phyloP scores from a whole-genome alignment of 1,284 basidiomycete genomes.

The Pholiota adiposa region DNA sequence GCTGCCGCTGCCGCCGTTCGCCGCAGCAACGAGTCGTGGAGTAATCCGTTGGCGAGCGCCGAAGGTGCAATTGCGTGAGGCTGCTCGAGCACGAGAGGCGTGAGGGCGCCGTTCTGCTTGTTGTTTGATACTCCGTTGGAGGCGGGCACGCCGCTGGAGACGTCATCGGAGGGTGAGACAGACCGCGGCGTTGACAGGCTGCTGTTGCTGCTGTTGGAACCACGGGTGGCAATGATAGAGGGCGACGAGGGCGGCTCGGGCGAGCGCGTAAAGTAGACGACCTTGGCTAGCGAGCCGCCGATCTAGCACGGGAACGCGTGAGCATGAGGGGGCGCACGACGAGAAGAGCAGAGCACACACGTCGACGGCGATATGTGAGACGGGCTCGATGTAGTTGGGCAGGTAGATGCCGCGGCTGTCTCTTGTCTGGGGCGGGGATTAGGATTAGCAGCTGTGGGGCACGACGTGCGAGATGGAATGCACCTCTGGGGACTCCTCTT shows the following conservation, averaged over 20 bases:
- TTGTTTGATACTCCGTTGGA: constrained; percentile 38
- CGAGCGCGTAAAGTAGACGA: constrained; percentile 97
- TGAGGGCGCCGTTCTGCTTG: constrained; percentile 76
- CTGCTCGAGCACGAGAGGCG: constrained; percentile 74
- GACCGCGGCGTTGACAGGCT: constrained; percentile 54
- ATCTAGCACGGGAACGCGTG: constrained; percentile 56
- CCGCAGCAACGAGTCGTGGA: constrained; percentile 70
- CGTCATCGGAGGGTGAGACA: constrained; percentile 47
- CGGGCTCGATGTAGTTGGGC: constrained; percentile 93
- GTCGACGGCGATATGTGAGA: constrained; percentile 96
- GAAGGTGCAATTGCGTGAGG: constrained; percentile 39
- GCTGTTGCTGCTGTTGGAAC: constrained; percentile 48
- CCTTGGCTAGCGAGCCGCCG: constrained; percentile 96
- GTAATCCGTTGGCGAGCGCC: constrained; percentile 50
- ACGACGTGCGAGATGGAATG: constrained; percentile 32
- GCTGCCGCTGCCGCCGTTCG: constrained; percentile 47
- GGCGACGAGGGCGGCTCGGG: constrained; percentile 77
- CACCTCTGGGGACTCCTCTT: constrained; percentile 92
- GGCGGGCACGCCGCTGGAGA: constrained; percentile 32
- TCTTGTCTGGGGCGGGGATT: constrained; percentile 65
- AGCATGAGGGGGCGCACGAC: constrained; percentile 37
- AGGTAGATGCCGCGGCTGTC: constrained; percentile 96
- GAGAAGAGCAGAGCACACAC: constrained; percentile 44
- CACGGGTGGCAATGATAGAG: constrained; percentile 61
- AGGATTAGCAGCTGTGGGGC: constrained; percentile 4